phyloP scores from a whole-genome alignment of 2,329 filamentous ascomycete species.

The Aspergillus ustus region DNA sequence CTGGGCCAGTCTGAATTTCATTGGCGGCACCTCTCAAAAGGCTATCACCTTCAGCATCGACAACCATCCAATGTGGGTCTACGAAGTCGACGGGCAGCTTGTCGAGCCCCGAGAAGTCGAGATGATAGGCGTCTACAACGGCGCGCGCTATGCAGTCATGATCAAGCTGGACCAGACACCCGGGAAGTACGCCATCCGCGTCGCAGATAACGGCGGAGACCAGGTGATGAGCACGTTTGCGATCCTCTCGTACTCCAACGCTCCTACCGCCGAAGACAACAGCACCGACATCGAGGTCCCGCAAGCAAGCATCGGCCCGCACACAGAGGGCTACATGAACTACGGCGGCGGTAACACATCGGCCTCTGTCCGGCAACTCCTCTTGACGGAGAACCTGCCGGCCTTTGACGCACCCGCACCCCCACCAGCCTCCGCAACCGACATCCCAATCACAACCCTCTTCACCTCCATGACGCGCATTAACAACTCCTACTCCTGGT shows the following conservation, averaged over 20 bases:
- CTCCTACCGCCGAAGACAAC: conserved; percentile 14
- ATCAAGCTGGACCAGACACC: conserved; percentile 47
- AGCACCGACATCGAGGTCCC: background rate
- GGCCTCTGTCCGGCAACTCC: conserved; percentile 13
- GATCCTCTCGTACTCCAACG: conserved; percentile 47
- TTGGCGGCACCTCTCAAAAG: conserved; percentile 56
- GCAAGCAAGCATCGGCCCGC: background rate
- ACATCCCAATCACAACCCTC: conserved; percentile 21
- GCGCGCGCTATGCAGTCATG: conserved; percentile 48
- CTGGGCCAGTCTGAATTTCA: conserved; percentile 62
- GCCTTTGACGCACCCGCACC: conserved; percentile 26
- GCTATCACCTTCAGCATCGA: conserved; percentile 55
- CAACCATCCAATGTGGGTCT: conserved; percentile 50
- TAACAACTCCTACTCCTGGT: conserved; percentile 37
- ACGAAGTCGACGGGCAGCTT: conserved; percentile 50
- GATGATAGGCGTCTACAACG: conserved; percentile 38
- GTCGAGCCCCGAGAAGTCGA: conserved; percentile 46
- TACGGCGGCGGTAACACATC: conserved; percentile 27
- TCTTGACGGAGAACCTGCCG: conserved; percentile 30
- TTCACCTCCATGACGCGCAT: conserved; percentile 29
- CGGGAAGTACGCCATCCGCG: conserved; percentile 51
- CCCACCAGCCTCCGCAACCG: conserved; percentile 41
- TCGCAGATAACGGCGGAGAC: conserved; percentile 53
- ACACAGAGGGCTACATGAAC: conserved; percentile 10
- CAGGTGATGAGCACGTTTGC: conserved; percentile 61